Base-by-base conservation (phyloP, 2,329 filamentous ascomycete genomes). In the Tolypocladium ophioglossoides region DNA sequence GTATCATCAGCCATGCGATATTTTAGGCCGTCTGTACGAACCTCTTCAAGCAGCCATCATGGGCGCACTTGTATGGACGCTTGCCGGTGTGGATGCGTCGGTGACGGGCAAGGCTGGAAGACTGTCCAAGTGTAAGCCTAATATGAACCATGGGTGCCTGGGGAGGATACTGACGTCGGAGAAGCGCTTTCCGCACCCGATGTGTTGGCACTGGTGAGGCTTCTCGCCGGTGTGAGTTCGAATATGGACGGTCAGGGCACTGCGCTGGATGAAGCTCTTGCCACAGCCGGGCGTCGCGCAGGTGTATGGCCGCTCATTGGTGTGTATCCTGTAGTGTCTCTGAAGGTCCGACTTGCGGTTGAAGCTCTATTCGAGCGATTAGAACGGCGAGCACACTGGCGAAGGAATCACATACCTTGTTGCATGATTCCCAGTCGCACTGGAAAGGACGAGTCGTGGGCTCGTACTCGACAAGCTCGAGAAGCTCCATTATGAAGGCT, bases 161-260 rank as follows among this genome's bases (percentile, higher is more conserved):
- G 34, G 35, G 3, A 41, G 18, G 41, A 34, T 7, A 75, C 82
- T 60, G 70, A 86, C 84, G 69, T 87, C 84, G 53, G 84, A 86
- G 64, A 87, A 87, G 41, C 82, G 75, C 71, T 87, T 87, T 47
- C 79, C 81, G 62, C 84, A 87, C 22, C 80, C 83, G 30, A 78
- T 70, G 59, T 85, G 79, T 63, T 83, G 78, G 63, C 85, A 88
- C 61, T 82, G 78, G 60, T 87, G 83, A 55, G 85, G 85, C 68
- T 87, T 88, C 71, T 87, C 85, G 54, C 84, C 83, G 1, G 83
- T 87, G 59, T 87, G 85, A 14, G 83, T 87, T 58, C 85, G 79
- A 54, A 84, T 84, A 65, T 88, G 85, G 41, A 87, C 84, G 3
- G 83, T 87, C 60, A 87, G 69, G 40, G 84, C 84, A 67, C 84